These are phyloP conservation scores for Mycena epipterygia DNA, from an alignment of 768 basidiomycete genomes.

Conservation along the genomic window DNA sequence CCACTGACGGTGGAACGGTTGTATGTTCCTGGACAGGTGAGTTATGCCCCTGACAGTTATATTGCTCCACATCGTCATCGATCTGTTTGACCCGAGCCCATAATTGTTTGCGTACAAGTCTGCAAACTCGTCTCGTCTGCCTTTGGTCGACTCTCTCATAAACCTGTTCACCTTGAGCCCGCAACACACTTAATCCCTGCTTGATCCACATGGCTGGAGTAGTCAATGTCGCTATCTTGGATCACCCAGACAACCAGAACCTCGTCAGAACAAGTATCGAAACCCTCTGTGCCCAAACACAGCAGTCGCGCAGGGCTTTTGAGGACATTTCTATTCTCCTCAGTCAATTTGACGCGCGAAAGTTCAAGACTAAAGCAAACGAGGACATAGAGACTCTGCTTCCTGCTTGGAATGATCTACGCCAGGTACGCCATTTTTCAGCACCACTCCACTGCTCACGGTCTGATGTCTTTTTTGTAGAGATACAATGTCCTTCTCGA, in stretches of 20 bases:
- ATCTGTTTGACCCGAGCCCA: neutral
- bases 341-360: neutral
- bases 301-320: neutral
- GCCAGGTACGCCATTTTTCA: neutral
- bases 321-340: neutral
- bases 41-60: neutral
- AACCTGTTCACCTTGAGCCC: neutral
- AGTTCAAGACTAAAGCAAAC: neutral
- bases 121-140: neutral
- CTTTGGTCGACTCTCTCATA: neutral
- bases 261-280: neutral
- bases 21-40: neutral
- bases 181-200: neutral
- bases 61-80: neutral
- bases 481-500: neutral
- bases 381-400: neutral
- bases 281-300: neutral
- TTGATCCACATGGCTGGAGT: neutral
- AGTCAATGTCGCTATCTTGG: neutral
- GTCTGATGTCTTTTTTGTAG: neutral
- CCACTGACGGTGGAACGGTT: neutral
- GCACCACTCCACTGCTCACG: neutral
- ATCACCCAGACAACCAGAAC: neutral
- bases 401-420: neutral
- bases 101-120: neutral